These are phyloP conservation scores for Bertia moriformis DNA, from an alignment of 2,329 filamentous ascomycete genomes.

Conservation along the genomic window DNA sequence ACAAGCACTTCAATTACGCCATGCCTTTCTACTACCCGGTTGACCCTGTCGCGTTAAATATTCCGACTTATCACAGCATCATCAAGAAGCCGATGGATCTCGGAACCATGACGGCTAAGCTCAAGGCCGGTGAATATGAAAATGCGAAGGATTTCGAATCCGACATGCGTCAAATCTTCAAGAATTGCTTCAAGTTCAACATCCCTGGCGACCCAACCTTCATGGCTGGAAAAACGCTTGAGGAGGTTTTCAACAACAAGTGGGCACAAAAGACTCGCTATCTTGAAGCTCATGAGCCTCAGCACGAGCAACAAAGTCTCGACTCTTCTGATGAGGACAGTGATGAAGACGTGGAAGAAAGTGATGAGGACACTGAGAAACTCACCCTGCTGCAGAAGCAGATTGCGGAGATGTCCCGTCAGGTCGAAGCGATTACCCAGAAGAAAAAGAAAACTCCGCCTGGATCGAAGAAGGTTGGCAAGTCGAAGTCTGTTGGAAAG, in stretches of 20 bases:
- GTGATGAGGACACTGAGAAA: not conserved
- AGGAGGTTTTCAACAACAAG: slow-evolving; percentile 60
- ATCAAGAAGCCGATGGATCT: slow-evolving; percentile 98
- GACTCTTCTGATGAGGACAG: slow-evolving; percentile 20
- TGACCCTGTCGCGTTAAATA: slow-evolving; percentile 84
- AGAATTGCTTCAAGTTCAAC: slow-evolving; percentile 90
- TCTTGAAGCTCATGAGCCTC: slow-evolving; percentile 59
- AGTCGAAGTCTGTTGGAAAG: slow-evolving; percentile 41
- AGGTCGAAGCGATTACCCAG: slow-evolving; percentile 36
- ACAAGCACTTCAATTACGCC: slow-evolving; percentile 54
- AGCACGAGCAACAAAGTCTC: not conserved
- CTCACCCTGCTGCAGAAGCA: slow-evolving; percentile 34
- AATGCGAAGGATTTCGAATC: slow-evolving; percentile 73
- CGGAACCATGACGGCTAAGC: slow-evolving; percentile 63
- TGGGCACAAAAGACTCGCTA: slow-evolving; percentile 71
- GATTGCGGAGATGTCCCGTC: slow-evolving; percentile 55
- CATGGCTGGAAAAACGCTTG: slow-evolving; percentile 54
- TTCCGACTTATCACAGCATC: slow-evolving; percentile 80
- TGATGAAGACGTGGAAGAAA: slow-evolving; percentile 21
- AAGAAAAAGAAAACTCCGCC: slow-evolving; percentile 20
- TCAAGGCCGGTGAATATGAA: slow-evolving; percentile 65
- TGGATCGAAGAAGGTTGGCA: slow-evolving; percentile 27
- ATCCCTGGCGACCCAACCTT: slow-evolving; percentile 59
- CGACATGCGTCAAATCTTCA: slow-evolving; percentile 70
- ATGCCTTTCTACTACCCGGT: slow-evolving; percentile 71